Evolutionary conservation across 257 asterid species (phyloP).

Genomic region (Plectranthus barbatus): DNA sequence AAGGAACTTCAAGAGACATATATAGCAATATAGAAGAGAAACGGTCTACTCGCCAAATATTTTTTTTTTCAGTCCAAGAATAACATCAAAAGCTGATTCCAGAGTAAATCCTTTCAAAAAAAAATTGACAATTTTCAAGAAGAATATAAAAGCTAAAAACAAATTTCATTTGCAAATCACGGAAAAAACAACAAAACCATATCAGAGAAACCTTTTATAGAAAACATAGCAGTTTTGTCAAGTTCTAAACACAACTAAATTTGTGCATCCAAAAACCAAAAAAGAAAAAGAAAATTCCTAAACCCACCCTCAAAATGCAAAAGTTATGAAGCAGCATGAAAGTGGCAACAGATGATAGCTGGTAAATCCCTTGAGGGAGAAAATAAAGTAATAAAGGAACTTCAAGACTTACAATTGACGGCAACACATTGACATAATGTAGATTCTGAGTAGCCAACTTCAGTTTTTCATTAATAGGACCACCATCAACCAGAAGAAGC

Average conservation of each 20-base stretch:
- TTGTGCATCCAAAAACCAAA: background rate
- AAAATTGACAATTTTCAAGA: background rate
- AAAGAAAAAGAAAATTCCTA: background rate
- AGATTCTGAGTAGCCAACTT: constrained; percentile 84
- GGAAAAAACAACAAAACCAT: too few species aligned
- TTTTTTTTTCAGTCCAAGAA: background rate
- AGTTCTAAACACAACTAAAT: constrained; percentile 5
- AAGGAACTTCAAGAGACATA: constrained; percentile 10
- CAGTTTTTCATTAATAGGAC: constrained; percentile 61
- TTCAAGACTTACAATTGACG: constrained; percentile 64
- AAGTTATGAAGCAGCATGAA: background rate
- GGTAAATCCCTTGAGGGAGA: constrained; percentile 10
- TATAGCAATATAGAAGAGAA: background rate
- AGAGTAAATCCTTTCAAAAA: background rate
- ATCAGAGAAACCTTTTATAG: background rate
- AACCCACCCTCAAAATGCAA: constrained; percentile 12
- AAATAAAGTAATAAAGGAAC: background rate
- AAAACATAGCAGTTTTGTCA: constrained; percentile 1
- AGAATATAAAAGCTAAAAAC: background rate
- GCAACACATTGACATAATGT: constrained; percentile 81
- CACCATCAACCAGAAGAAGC: constrained; percentile 80
- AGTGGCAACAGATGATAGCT: background rate
- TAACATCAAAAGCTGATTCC: background rate
- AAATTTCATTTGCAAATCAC: constrained; percentile 11
- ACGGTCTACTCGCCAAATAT: background rate